A percentile compares a stretch with the other conserved stretches of the same genome.
These are phyloP conservation scores for Rhododendron williamsianum DNA, from an alignment of 148 eudicot species.

Conservation along the genomic window DNA sequence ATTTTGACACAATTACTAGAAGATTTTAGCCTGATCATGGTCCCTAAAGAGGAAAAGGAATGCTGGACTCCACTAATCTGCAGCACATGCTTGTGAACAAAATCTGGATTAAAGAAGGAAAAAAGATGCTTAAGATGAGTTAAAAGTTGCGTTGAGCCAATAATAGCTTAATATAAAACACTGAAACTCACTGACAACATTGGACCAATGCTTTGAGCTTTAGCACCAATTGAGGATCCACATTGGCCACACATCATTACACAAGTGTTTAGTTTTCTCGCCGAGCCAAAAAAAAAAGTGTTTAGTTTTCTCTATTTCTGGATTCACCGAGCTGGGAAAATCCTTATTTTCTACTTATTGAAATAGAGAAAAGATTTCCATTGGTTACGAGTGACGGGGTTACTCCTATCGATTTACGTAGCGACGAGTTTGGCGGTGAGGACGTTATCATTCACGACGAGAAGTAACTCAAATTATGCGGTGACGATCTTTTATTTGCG, in stretches of 20 bases:
- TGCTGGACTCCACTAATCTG: conserved; percentile 5
- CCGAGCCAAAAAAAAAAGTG: no score
- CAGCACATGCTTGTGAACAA: conserved; percentile 2
- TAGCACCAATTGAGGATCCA: not conserved
- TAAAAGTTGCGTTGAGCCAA: conserved; percentile 5
- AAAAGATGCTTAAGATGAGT: not conserved
- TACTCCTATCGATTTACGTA: no score
- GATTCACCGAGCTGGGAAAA: not conserved
- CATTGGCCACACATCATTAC: not conserved
- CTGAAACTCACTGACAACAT: not conserved
- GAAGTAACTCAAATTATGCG: not conserved
- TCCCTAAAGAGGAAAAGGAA: not conserved
- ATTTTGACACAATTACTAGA: not conserved
- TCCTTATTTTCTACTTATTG: not conserved
- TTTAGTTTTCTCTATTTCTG: not conserved
- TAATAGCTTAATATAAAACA: not conserved
- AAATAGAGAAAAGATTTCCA: not conserved
- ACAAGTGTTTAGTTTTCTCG: no score
- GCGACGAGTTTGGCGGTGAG: no score
- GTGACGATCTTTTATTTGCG: not conserved
- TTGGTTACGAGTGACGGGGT: not conserved
- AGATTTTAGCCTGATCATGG: not conserved
- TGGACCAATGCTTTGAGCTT: not conserved
- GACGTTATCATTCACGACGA: no score
- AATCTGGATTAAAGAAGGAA: not conserved